Evolutionary conservation across 2,329 filamentous ascomycete species (phyloP), one percentile per base, ranked within the genome.

Genomic region (Didymella pinodella): DNA sequence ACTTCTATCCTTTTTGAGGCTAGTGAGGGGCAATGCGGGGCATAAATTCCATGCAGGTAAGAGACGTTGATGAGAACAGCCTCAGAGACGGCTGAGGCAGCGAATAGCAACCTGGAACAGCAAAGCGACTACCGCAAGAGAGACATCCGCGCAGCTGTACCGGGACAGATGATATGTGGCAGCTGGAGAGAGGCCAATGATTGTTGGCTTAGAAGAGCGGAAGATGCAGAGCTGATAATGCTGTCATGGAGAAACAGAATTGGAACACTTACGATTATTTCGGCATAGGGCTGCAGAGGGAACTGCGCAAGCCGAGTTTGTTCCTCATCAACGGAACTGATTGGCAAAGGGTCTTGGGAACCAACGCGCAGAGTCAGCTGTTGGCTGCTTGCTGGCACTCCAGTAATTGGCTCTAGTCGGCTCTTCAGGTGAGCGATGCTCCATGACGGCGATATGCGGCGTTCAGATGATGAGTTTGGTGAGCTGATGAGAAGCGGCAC

Each of bases 361-460:
- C 85, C 82, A 16, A 88, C 81, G 75, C 89, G 91, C 73, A 97
- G 82, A 29, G 83, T 88, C 62, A 99, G 84, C 62, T 83, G 86
- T 77, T 98, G 95, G 60, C 85, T 88, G 29, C 85, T 85, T 11
- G 93, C 91, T 16, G 95, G 94, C 36, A 98, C 88, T 62, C 95
- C 95, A 2, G 94, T 98, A 79, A 98, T 89, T 62, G 92, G 90
- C 79, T 98, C 94, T 50, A 99, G 88, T 78, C 95, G 96, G 52
- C 84, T 80, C 81, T 94, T 97, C 70, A 98, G 85, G 70, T 92
- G 88, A 54, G 85, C 83, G 73, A 99, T 90, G 62, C 89, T 90
- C 95, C 95, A 99, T 67, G 93, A 90, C 14, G 94, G 94, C 26
- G 92, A 94, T 76, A 98, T 88, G 67, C 95, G 91, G 62, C 94